A percentile compares a stretch with the other conserved stretches of the same genome.
Evolutionary conservation across 2,329 filamentous ascomycete species (phyloP).

Genomic region (Nemania abortiva): DNA sequence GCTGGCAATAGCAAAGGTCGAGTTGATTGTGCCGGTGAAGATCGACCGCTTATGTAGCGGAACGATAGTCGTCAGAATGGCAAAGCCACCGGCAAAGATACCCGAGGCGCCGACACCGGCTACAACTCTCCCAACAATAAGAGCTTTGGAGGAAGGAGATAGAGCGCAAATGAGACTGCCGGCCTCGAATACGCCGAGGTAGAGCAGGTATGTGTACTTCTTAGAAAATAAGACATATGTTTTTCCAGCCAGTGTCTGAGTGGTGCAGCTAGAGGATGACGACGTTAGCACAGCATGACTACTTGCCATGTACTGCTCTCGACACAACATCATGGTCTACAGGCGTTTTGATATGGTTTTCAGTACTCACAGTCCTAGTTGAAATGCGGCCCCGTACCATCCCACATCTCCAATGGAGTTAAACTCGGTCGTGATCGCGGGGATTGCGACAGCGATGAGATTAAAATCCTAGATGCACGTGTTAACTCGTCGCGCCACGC

Average conservation of each 20-base stretch:
- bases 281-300: no score
- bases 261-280: constrained; percentile 18
- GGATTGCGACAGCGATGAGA: no score
- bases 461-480: no score
- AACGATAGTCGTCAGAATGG: constrained; percentile 41
- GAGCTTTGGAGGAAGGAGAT: not conserved
- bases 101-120: constrained; percentile 48
- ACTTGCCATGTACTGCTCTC: no score
- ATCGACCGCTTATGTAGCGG: constrained; percentile 40
- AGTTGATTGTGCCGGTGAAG: constrained; percentile 31
- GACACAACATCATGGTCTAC: no score
- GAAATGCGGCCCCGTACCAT: constrained; percentile 12
- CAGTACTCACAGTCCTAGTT: not conserved
- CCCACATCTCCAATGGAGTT: no score
- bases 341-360: no score
- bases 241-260: constrained; percentile 36
- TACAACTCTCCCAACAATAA: not conserved
- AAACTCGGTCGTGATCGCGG: no score
- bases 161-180: constrained; percentile 6
- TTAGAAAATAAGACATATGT: constrained; percentile 7
- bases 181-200: constrained; percentile 1
- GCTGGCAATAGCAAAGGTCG: constrained; percentile 37
- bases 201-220: not conserved
- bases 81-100: constrained; percentile 48
- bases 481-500: no score